Evolutionary conservation across 1,284 basidiomycete species (phyloP), one percentile per base, ranked within the genome.

Genomic region (Austropuccinia psidii): DNA sequence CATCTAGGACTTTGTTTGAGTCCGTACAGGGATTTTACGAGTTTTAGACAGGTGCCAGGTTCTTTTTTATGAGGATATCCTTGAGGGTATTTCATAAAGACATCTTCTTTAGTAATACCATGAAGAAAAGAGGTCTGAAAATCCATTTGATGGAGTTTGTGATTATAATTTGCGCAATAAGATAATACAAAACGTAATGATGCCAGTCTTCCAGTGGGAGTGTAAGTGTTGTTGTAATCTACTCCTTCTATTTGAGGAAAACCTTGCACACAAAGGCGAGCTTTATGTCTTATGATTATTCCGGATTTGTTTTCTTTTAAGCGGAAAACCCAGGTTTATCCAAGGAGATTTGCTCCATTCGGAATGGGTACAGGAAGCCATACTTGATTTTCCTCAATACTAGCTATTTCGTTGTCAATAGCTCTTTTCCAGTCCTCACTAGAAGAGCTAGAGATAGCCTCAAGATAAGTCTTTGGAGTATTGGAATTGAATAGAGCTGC

Each of bases 111-210:
- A 11, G 47, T 39, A 29, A 37, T 33, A 6, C 64, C 64, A 45
- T 66, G 47, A n/a, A 66, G 35, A 31, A 66, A 66, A 2, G 64
- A 41, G 11, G 41, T 47, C 2, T 21, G 9, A 2, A 54, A 41
- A 24, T 66, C 64, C 64, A 66, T 66, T 31, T 66, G 64, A 24
- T 66, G 64, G 5, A 66, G n/a, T 1, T 66, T 33, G 7, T 21
- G 39, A 35, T 67, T 49, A 21, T 41, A 4, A 4, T 27, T 21
- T 2, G 64, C 31, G 17, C 47, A 45, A 1, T 52, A 11, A 13
- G 45, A 45, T 9, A 50, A 24, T 9, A 67, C 6, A 2, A 41
- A 4, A 17, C 64, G 29, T 4, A 67, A 35, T 1, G 62, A 31
- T 11, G 47, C 24, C 21, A 65, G 31, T 2, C 62, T 1, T 1